Base-by-base conservation (phyloP, 805 yeast species). In the Henningerozyma blattae region DNA sequence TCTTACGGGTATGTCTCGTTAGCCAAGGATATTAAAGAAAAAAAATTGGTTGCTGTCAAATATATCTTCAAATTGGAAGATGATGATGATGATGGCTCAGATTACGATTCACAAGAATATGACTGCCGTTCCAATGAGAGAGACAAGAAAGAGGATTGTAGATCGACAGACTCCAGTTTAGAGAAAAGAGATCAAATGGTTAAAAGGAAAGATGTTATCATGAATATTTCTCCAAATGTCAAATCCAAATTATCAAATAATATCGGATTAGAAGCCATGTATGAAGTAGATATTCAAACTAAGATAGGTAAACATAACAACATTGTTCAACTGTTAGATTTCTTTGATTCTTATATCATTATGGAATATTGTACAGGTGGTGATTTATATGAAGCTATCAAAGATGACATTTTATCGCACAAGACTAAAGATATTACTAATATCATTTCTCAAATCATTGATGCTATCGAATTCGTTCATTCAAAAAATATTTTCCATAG, bases 1-100 rank as follows among this genome's bases (percentile, higher is more conserved):
- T 84, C 96, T 0, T 89, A 84, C 56, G 97, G 97, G 33, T 70
- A 81, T 31, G 97, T 89, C 7, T 76, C 93, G 2, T 66, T 89
- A 18, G 96, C 95, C 8, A 76, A 75, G 47, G 95, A 89, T 54
- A 45, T 57, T 4, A 43, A 46, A 16, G 65, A 67, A 18, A 58
- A 62, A 26, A 61, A 64, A 35, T 58, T 81, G 31, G 93, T 82
- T 19, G 97, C 96, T 3, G 75, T 89, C 40, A 87, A 89, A 59
- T 83, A 82, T 52, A 78, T 86, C 35, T 77, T 75, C 45, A 78
- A 82, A 15, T 49, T 69, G 17, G 70, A 70, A 28, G 62, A 64
- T 36, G 65, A 61, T 33, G 55, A 52, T 10, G 52, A 52, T 15
- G 48, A 8, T 7, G 48, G 49, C 8, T 25, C 33, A 16, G 35